phyloP scores from a whole-genome alignment of 495 filamentous ascomycete species.

The Trichocladium antarcticum region DNA sequence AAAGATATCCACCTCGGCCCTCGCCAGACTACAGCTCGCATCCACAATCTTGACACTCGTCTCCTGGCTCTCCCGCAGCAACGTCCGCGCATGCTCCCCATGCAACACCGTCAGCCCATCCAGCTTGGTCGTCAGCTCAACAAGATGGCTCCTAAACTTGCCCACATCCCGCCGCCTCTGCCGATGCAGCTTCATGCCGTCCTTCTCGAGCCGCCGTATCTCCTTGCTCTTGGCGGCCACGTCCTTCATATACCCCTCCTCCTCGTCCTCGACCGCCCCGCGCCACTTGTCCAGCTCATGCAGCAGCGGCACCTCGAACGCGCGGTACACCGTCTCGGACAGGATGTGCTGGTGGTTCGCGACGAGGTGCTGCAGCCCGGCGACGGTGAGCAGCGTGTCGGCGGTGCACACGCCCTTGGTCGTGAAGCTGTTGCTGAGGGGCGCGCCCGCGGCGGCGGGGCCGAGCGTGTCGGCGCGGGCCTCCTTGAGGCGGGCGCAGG shows the following conservation, averaged over 20 bases:
- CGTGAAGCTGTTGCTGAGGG: slow-evolving; percentile 37
- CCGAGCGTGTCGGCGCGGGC: slow-evolving; percentile 41
- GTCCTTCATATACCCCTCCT: slow-evolving; percentile 45
- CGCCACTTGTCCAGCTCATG: slow-evolving; percentile 54
- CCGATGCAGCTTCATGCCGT: slow-evolving; percentile 46
- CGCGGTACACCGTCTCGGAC: slow-evolving; percentile 50
- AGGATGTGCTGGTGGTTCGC: slow-evolving; percentile 57
- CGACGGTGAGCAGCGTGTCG: slow-evolving; percentile 45
- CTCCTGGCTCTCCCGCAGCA: slow-evolving; percentile 48
- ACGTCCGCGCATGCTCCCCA: slow-evolving; percentile 43
- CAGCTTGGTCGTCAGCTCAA: slow-evolving; percentile 47
- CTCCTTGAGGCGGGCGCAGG: slow-evolving; percentile 53
- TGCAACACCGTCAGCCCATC: slow-evolving; percentile 50
- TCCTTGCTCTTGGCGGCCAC: slow-evolving; percentile 40
- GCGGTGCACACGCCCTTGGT: slow-evolving; percentile 39
- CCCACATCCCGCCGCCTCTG: slow-evolving; percentile 44
- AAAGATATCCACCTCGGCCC: slow-evolving; percentile 56
- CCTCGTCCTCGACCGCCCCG: slow-evolving; percentile 46
- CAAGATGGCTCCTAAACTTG: slow-evolving; percentile 43
- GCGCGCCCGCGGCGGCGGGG: slow-evolving; percentile 17
- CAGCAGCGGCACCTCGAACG: slow-evolving; percentile 52
- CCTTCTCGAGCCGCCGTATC: slow-evolving; percentile 49
- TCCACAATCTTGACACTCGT: slow-evolving; percentile 47
- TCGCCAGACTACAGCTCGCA: slow-evolving; percentile 47
- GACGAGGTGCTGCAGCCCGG: slow-evolving; percentile 53